These are phyloP conservation scores for Xerocomellus chrysenteron DNA, from an alignment of 768 basidiomycete genomes.

Conservation along the genomic window DNA sequence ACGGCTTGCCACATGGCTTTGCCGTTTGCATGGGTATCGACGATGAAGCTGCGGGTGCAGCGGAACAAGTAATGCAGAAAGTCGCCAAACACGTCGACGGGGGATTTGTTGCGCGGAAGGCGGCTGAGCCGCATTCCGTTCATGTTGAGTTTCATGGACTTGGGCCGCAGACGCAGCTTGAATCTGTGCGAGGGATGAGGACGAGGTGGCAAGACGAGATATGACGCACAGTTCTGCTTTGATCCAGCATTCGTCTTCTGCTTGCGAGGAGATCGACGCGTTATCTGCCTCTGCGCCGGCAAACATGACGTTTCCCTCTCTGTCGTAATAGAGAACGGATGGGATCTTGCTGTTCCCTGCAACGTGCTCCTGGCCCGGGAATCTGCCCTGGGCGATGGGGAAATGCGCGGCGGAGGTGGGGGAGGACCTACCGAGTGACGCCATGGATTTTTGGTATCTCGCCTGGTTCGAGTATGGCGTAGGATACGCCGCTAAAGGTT, in stretches of 20 bases:
- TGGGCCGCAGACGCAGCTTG: slow-evolving; percentile 76
- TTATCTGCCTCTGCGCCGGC: slow-evolving; percentile 79
- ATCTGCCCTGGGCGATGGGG: slow-evolving; percentile 43
- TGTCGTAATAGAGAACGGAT: slow-evolving; percentile 73
- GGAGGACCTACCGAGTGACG: slow-evolving; percentile 61
- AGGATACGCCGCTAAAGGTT: slow-evolving; percentile 81
- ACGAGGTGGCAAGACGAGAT: not conserved
- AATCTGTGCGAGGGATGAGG: slow-evolving; percentile 44
- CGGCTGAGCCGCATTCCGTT: slow-evolving; percentile 77
- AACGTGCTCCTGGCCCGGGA: slow-evolving; percentile 84
- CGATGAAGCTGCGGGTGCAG: slow-evolving; percentile 74
- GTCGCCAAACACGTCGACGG: slow-evolving; percentile 78
- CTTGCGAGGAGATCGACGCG: slow-evolving; percentile 53
- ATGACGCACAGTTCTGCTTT: slow-evolving; percentile 70
- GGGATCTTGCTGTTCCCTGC: slow-evolving; percentile 85
- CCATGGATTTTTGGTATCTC: slow-evolving; percentile 81
- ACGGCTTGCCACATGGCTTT: slow-evolving; percentile 66
- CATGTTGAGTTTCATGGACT: slow-evolving; percentile 78
- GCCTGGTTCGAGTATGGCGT: slow-evolving; percentile 78
- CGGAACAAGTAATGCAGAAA: slow-evolving; percentile 72
- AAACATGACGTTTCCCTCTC: slow-evolving; percentile 59
- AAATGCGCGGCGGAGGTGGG: not conserved
- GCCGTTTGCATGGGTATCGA: slow-evolving; percentile 82
- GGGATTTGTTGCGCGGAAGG: slow-evolving; percentile 63
- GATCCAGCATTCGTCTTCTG: slow-evolving; percentile 77